Conservation (phyloP, 139 green algal genomes). For the Coelastrella sp. region DNA sequence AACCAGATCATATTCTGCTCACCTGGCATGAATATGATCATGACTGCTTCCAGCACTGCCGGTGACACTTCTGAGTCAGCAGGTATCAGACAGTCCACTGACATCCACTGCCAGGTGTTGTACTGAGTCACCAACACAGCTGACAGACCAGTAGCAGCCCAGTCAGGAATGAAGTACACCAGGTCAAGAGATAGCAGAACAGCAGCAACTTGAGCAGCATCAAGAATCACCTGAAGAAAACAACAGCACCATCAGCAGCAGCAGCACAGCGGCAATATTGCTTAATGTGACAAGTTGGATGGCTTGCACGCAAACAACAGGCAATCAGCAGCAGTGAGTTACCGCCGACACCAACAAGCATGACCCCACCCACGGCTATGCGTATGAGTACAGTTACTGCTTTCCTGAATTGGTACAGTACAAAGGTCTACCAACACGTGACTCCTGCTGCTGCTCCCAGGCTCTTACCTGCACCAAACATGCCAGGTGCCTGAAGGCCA, state of each 20-base stretch:
- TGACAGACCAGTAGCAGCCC: conserved; percentile 18
- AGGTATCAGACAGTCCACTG: conserved; percentile 19
- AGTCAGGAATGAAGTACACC: background rate
- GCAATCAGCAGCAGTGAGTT: no score
- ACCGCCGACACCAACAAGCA: no score
- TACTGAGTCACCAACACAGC: conserved; percentile 16
- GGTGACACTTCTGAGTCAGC: background rate
- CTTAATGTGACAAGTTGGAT: no score
- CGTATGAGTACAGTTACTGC: background rate
- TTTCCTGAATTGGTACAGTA: background rate
- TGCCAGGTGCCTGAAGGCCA: conserved; percentile 21
- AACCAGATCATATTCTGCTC: no score
- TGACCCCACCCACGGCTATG: no score
- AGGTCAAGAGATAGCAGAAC: conserved; percentile 29
- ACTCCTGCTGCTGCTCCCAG: background rate
- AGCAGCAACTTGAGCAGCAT: conserved; percentile 12
- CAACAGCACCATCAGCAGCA: background rate
- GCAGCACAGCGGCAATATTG: background rate
- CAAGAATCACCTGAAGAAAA: conserved; percentile 16
- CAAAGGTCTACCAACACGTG: background rate
- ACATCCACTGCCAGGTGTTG: conserved; percentile 36
- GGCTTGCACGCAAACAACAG: no score
- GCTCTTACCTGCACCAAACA: conserved; percentile 3
- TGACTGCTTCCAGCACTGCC: background rate
- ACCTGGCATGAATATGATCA: conserved; percentile 31